These are phyloP conservation scores for Clitoria ternatea DNA, from an alignment of 306 rosid species.

Conservation along the genomic window DNA sequence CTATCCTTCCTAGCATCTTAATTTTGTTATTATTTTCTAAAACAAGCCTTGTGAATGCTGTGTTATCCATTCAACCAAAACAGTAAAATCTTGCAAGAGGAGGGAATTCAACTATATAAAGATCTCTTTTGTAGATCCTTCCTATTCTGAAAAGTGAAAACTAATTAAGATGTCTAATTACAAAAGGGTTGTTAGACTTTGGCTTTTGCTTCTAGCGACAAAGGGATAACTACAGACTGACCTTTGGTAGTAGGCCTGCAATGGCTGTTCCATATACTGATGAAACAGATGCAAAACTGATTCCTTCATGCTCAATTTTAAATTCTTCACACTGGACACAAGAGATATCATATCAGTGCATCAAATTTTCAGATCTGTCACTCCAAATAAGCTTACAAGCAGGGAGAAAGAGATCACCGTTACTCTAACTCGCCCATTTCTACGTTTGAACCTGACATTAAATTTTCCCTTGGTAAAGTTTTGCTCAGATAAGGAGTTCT, in stretches of 20 bases:
- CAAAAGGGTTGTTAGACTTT: background rate
- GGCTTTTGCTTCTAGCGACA: slow-evolving; percentile 7
- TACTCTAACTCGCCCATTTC: slow-evolving; percentile 93
- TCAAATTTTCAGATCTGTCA: slow-evolving; percentile 12
- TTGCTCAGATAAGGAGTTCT: slow-evolving; percentile 37
- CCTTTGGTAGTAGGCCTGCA: slow-evolving; percentile 78
- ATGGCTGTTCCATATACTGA: slow-evolving; percentile 43
- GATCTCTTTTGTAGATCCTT: background rate
- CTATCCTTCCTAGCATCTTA: background rate
- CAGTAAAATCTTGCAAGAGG: background rate
- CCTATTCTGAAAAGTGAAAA: slow-evolving; percentile 1
- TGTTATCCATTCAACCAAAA: background rate
- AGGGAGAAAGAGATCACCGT: slow-evolving; percentile 51
- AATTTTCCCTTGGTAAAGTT: slow-evolving; percentile 61
- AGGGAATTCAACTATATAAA: background rate
- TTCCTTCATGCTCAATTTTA: slow-evolving; percentile 50
- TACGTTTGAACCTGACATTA: slow-evolving; percentile 71
- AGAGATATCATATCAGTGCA: slow-evolving; percentile 21
- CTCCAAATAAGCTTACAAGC: background rate
- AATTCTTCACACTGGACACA: slow-evolving; percentile 61
- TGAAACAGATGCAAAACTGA: slow-evolving; percentile 49
- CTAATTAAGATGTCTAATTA: background rate
- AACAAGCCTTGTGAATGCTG: background rate
- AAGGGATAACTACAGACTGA: slow-evolving; percentile 29
- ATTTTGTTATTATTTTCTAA: background rate